A percentile compares a stretch with the other conserved stretches of the same genome.
Conservation (phyloP, 1,284 basidiomycete genomes). For the Inonotus obliquus region DNA sequence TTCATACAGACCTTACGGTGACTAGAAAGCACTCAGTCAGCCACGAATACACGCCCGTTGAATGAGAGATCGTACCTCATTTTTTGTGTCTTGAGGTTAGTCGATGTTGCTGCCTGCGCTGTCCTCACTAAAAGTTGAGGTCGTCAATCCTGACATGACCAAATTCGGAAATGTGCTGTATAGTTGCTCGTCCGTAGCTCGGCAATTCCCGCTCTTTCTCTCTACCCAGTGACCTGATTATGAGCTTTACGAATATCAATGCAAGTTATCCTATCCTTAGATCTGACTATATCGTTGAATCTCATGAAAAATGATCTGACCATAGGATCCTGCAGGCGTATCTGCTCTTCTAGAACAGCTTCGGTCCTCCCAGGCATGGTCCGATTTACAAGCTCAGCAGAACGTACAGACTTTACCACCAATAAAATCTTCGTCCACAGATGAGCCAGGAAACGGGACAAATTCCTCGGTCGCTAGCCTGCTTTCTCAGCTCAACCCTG, state of each 20-base stretch:
- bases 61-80: slow-evolving; percentile 16
- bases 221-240: slow-evolving; percentile 4
- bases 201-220: neutral
- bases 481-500: slow-evolving; percentile 56
- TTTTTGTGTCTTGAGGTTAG: slow-evolving; percentile 17
- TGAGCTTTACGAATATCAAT: slow-evolving; percentile 34
- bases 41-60: neutral
- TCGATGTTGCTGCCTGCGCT: slow-evolving; percentile 4
- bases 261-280: slow-evolving; percentile 22
- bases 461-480: slow-evolving; percentile 51
- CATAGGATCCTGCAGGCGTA: slow-evolving; percentile 56
- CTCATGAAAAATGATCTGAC: slow-evolving; percentile 6
- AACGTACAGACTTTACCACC: slow-evolving; percentile 4
- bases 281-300: neutral
- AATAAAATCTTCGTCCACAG: neutral
- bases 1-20: slow-evolving; percentile 19
- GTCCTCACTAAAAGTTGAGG: neutral
- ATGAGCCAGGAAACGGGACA: neutral
- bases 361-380: slow-evolving; percentile 60
- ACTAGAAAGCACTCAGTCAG: slow-evolving; percentile 10
- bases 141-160: neutral
- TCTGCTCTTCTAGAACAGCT: slow-evolving; percentile 63
- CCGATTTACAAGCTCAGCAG: slow-evolving; percentile 30
- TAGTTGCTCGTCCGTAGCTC: neutral
- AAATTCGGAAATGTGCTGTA: slow-evolving; percentile 5